A percentile compares a stretch with the other conserved stretches of the same genome.
Conservation (phyloP, 139 green algal species). For the Tetraselmis chui region DNA sequence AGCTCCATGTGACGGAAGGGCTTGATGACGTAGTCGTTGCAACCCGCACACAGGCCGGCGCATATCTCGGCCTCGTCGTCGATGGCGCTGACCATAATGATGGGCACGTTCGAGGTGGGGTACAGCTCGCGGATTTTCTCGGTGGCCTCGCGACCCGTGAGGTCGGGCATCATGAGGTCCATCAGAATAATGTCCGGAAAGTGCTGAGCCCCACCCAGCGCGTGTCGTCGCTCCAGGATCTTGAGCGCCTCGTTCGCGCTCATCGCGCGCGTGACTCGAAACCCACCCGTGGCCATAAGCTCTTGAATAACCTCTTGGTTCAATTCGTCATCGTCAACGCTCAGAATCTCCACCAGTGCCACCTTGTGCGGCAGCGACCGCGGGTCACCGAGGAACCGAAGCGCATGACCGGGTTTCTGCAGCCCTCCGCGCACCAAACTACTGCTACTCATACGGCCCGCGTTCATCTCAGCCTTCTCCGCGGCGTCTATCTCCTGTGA, state of each 20-base stretch:
- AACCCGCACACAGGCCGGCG: slow-evolving; percentile 34
- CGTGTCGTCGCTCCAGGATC: slow-evolving; percentile 26
- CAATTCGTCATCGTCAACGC: too few species aligned
- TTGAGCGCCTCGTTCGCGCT: too few species aligned
- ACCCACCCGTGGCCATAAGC: too few species aligned
- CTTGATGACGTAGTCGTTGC: slow-evolving; percentile 56
- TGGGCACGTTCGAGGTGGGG: slow-evolving; percentile 31
- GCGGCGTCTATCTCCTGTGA: slow-evolving; percentile 39
- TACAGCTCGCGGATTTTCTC: slow-evolving; percentile 29
- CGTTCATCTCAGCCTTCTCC: slow-evolving; percentile 37
- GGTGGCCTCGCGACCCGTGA: slow-evolving; percentile 46
- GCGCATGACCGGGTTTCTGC: too few species aligned
- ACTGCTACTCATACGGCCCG: too few species aligned
- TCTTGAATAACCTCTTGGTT: too few species aligned
- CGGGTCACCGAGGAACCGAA: too few species aligned
- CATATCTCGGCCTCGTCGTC: slow-evolving; percentile 42
- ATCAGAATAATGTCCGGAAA: slow-evolving; percentile 52
- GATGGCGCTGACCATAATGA: slow-evolving; percentile 52
- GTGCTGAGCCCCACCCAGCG: slow-evolving; percentile 16
- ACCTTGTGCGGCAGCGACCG: too few species aligned
- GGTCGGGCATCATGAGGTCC: slow-evolving; percentile 52
- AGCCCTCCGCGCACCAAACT: too few species aligned
- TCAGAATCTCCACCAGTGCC: too few species aligned
- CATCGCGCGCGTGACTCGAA: too few species aligned
- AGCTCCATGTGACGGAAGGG: slow-evolving; percentile 45